Conservation (phyloP, 2,329 filamentous ascomycete genomes). For the Corinectria fuckeliana region DNA sequence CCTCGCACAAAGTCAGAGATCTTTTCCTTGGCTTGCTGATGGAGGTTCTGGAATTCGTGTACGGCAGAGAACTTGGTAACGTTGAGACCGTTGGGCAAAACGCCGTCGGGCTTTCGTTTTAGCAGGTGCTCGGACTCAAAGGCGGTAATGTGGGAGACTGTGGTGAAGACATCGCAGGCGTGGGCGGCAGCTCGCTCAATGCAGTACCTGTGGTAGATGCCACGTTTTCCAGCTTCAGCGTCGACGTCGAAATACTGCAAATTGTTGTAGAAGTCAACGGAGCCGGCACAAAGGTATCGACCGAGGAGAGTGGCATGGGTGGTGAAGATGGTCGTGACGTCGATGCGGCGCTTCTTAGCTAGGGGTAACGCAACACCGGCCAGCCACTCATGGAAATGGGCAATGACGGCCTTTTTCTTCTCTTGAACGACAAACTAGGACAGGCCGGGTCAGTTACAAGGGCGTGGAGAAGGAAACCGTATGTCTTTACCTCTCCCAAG, state of each 20-base stretch:
- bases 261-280: slow-evolving; percentile 99
- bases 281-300: slow-evolving; percentile 94
- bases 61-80: slow-evolving; percentile 97
- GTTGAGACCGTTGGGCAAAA: slow-evolving; percentile 94
- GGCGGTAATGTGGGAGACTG: slow-evolving; percentile 97
- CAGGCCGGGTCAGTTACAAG: slow-evolving; percentile 20
- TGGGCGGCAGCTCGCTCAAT: slow-evolving; percentile 95
- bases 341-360: slow-evolving; percentile 91
- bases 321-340: slow-evolving; percentile 97
- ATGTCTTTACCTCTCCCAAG: slow-evolving; percentile 79
- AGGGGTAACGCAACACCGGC: slow-evolving; percentile 92
- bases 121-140: slow-evolving; percentile 97
- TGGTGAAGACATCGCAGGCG: slow-evolving; percentile 95
- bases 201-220: slow-evolving; percentile 98
- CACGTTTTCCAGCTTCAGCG: slow-evolving; percentile 93
- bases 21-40: slow-evolving; percentile 95
- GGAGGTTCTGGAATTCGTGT: slow-evolving; percentile 98
- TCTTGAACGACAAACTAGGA: slow-evolving; percentile 89
- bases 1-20: slow-evolving; percentile 98
- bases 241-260: slow-evolving; percentile 97
- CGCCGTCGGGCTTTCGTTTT: slow-evolving; percentile 96
- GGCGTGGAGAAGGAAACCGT: neutral
- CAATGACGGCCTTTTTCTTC: slow-evolving; percentile 89
- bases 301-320: slow-evolving; percentile 96
- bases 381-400: slow-evolving; percentile 99